These are phyloP conservation scores for Chlamydomonas sp. DNA, from an alignment of 139 green algal genomes.

Conservation along the genomic window DNA sequence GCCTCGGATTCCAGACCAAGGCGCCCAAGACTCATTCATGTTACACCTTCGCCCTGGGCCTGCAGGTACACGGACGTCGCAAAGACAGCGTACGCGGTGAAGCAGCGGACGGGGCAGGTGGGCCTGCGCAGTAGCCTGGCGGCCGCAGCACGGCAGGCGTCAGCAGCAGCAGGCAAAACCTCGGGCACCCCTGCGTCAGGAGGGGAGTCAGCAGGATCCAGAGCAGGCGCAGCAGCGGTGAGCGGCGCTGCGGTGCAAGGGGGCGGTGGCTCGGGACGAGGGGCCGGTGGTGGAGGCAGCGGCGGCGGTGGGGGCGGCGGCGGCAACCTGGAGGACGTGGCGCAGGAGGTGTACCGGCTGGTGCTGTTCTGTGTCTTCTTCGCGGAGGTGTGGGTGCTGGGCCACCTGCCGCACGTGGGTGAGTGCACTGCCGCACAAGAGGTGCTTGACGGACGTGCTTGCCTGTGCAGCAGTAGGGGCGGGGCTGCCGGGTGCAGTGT, in stretches of 20 bases:
- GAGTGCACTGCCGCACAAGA: neutral
- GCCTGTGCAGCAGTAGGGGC: no score
- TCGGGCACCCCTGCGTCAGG: neutral
- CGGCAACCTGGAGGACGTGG: slow-evolving; percentile 53
- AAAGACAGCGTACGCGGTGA: slow-evolving; percentile 35
- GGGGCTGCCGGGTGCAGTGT: no score
- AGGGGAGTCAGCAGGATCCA: neutral
- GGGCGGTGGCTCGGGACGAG: neutral
- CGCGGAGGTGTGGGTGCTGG: slow-evolving; percentile 56
- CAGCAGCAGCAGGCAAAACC: neutral
- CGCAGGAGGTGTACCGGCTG: slow-evolving; percentile 75
- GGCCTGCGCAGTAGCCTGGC: no score
- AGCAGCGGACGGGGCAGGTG: neutral
- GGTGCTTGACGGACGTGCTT: no score
- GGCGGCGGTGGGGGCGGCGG: neutral
- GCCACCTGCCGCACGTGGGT: slow-evolving; percentile 60
- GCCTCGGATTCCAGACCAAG: no score
- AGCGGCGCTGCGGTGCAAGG: neutral
- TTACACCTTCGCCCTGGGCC: neutral
- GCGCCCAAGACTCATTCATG: neutral
- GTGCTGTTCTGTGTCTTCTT: slow-evolving; percentile 77
- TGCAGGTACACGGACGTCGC: slow-evolving; percentile 80
- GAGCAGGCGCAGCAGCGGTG: neutral
- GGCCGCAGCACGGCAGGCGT: neutral
- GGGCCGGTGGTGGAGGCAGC: slow-evolving; percentile 20